These are phyloP conservation scores for carrot (Daucus carota) DNA, from an alignment of 129 eudicot species.

Conservation along the genomic window DNA sequence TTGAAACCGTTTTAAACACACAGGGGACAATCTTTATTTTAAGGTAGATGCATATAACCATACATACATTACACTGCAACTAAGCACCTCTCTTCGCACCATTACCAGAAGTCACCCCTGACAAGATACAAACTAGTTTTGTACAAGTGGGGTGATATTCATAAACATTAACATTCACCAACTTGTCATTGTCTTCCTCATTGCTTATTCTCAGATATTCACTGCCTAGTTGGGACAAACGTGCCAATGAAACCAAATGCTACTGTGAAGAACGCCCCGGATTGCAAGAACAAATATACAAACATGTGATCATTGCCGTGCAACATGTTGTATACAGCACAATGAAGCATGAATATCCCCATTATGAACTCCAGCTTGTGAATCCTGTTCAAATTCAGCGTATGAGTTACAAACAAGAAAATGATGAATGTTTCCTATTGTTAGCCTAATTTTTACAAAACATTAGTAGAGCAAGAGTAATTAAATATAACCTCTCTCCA, in stretches of 20 bases:
- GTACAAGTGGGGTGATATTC: not conserved
- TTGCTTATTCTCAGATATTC: not conserved
- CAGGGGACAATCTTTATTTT: not conserved
- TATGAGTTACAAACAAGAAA: not conserved
- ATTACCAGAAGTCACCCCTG: not conserved
- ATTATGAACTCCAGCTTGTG: constrained; percentile 6
- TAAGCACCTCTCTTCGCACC: not conserved
- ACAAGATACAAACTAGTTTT: not conserved
- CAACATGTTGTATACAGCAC: constrained; percentile 11
- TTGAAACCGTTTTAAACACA: not conserved
- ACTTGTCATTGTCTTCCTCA: not conserved
- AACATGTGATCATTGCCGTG: not conserved
- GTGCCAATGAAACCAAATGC: constrained; percentile 12
- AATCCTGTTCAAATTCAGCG: not conserved
- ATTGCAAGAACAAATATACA: constrained; percentile 13
- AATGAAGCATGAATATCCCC: not conserved
- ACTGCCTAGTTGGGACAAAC: not conserved
- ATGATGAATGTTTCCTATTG: not conserved
- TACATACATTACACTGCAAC: not conserved
- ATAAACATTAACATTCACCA: too few relatives aligned
- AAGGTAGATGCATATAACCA: not conserved
- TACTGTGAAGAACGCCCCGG: constrained; percentile 1
- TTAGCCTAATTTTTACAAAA: not conserved
- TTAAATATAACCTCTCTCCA: not conserved
- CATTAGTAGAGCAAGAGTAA: not conserved